Evolutionary conservation across 129 eudicot species (phyloP).

Genomic region (Flaveria robusta): DNA sequence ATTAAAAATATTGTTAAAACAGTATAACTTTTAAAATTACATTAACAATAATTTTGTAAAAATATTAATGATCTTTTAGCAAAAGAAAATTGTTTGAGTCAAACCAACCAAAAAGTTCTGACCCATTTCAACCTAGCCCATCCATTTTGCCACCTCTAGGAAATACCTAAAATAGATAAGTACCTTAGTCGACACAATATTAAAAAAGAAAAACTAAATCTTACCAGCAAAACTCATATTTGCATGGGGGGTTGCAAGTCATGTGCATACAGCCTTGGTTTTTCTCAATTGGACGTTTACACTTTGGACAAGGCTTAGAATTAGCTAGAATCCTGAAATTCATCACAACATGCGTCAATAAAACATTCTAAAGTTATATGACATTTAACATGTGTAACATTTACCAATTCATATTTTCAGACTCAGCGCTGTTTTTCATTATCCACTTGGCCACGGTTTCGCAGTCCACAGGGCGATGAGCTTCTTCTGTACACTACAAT

Average conservation of each 20-base stretch:
- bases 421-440: conserved; percentile 93
- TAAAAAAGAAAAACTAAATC: conserved; percentile 17
- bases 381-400: background rate
- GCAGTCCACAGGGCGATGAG: conserved; percentile 98
- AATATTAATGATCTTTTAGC: background rate
- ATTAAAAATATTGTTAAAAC: background rate
- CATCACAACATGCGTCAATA: conserved; percentile 19
- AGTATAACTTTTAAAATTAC: background rate
- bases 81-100: background rate
- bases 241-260: conserved; percentile 94
- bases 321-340: conserved; percentile 86
- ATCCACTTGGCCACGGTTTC: conserved; percentile 94
- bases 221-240: conserved; percentile 92
- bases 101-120: background rate
- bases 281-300: conserved; percentile 98
- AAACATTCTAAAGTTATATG: background rate
- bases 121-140: background rate
- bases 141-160: background rate
- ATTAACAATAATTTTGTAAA: background rate
- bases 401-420: conserved; percentile 99
- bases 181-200: background rate
- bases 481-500: conserved; percentile 90
- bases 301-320: conserved; percentile 98
- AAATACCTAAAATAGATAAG: background rate
- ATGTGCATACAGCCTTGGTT: conserved; percentile 99